phyloP scores from a whole-genome alignment of 23 red algal species.

The Cyanidioschyzon merolae region DNA sequence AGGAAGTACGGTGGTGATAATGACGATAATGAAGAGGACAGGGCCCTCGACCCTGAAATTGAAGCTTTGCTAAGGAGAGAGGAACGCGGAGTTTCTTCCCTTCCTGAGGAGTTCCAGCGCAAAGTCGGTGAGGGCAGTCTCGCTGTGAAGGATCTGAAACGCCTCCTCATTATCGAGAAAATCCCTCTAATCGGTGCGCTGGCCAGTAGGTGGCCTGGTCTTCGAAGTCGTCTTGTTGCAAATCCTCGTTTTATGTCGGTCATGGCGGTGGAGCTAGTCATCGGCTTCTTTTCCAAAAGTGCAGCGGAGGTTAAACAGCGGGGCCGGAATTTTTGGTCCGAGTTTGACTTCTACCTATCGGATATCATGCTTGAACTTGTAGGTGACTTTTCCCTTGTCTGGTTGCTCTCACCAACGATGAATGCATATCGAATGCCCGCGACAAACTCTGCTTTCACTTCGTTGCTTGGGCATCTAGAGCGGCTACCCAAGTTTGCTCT shows the following conservation, averaged over 20 bases:
- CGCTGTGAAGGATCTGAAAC: background rate
- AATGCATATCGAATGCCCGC: background rate
- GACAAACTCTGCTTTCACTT: background rate
- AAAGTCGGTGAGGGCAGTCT: background rate
- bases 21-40: background rate
- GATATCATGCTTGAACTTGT: constrained; percentile 82
- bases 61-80: background rate
- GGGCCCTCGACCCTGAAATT: background rate
- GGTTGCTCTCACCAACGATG: constrained; percentile 76
- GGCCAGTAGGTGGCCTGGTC: constrained; percentile 37
- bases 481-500: constrained; percentile 48
- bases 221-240: constrained; percentile 49
- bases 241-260: constrained; percentile 42
- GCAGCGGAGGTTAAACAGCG: constrained; percentile 60
- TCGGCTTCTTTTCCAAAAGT: constrained; percentile 74
- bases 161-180: background rate
- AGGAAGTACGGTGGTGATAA: background rate
- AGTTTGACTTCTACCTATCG: constrained; percentile 86
- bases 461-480: constrained; percentile 2
- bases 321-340: constrained; percentile 55
- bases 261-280: constrained; percentile 59
- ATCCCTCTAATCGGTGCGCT: background rate
- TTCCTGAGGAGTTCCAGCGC: background rate
- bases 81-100: background rate
- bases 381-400: constrained; percentile 82